phyloP scores from a whole-genome alignment of 805 yeast species.

The Wickerhamomyces tratensis region DNA sequence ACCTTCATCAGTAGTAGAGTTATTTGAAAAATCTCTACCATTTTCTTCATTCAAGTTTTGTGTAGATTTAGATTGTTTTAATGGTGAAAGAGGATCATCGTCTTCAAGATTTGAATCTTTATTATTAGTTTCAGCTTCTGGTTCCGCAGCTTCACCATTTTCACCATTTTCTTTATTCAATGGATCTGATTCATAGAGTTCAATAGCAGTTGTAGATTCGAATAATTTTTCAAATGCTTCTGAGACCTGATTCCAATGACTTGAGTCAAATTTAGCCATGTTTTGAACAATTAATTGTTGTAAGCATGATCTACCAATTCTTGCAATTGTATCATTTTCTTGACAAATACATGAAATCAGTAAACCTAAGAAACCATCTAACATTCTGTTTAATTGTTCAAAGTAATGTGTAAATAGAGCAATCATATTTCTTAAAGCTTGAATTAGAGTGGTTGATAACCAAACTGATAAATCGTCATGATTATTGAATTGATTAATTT shows the following conservation, averaged over 20 bases:
- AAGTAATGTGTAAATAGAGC: constrained; percentile 78
- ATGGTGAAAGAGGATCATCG: no score
- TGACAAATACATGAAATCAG: constrained; percentile 87
- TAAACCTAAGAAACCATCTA: constrained; percentile 71
- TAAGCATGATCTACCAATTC: constrained; percentile 88
- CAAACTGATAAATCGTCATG: constrained; percentile 90
- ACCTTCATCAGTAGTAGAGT: constrained; percentile 19
- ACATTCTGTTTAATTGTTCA: constrained; percentile 59
- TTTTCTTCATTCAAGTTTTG: constrained; percentile 4
- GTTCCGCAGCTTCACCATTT: background rate
- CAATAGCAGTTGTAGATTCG: constrained; percentile 76
- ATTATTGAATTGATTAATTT: constrained; percentile 50
- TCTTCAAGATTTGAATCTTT: no score
- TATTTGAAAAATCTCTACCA: constrained; percentile 19
- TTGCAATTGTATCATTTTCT: constrained; percentile 92
- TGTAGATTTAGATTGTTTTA: background rate
- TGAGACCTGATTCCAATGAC: constrained; percentile 71
- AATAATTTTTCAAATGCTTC: constrained; percentile 61
- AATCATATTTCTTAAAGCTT: constrained; percentile 84
- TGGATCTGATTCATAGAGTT: constrained; percentile 53
- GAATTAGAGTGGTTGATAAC: constrained; percentile 93
- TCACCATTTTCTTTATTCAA: constrained; percentile 22
- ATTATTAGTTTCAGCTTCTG: no score
- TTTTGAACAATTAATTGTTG: constrained; percentile 75
- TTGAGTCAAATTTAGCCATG: constrained; percentile 45